These are phyloP conservation scores for Herpotrichia juniperi DNA, from an alignment of 2,329 filamentous ascomycete genomes.

Conservation along the genomic window DNA sequence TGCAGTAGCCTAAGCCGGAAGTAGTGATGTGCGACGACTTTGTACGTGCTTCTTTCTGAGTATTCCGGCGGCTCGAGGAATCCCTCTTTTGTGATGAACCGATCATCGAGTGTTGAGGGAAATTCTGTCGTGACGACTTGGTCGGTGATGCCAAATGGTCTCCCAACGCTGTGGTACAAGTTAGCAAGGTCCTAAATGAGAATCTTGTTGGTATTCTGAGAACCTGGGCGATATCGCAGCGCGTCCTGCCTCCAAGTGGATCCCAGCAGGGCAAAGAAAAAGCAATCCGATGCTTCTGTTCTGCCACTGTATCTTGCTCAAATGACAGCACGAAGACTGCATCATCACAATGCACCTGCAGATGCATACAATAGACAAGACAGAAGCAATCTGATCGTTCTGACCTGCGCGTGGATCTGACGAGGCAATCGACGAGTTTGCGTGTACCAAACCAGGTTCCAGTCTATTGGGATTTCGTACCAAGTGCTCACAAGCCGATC, in stretches of 20 bases:
- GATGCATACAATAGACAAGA: too few species aligned
- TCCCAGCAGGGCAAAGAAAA: background rate
- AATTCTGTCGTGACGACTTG: slow-evolving; percentile 96
- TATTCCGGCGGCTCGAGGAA: slow-evolving; percentile 67
- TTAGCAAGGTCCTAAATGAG: background rate
- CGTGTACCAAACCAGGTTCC: background rate
- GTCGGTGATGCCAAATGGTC: slow-evolving; percentile 94
- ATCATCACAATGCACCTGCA: too few species aligned
- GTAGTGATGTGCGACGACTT: slow-evolving; percentile 90
- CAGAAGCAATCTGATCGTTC: background rate
- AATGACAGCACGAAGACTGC: too few species aligned
- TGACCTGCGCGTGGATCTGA: background rate
- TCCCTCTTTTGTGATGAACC: slow-evolving; percentile 81
- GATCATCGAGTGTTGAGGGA: slow-evolving; percentile 85
- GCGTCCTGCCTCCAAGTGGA: background rate
- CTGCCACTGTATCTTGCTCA: background rate
- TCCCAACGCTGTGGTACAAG: slow-evolving; percentile 71
- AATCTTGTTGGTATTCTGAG: background rate
- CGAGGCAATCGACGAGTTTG: background rate
- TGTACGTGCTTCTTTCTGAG: slow-evolving; percentile 77
- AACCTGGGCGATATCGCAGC: background rate
- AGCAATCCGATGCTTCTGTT: background rate
- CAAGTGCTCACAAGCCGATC: slow-evolving; percentile 87
- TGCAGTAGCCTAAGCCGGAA: slow-evolving; percentile 87
- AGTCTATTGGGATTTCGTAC: background rate